Percentiles rank a stretch among this genome's conserved stretches.
Conservation (phyloP, 176 grass and related monocot species). For the Leersia perrieri region DNA sequence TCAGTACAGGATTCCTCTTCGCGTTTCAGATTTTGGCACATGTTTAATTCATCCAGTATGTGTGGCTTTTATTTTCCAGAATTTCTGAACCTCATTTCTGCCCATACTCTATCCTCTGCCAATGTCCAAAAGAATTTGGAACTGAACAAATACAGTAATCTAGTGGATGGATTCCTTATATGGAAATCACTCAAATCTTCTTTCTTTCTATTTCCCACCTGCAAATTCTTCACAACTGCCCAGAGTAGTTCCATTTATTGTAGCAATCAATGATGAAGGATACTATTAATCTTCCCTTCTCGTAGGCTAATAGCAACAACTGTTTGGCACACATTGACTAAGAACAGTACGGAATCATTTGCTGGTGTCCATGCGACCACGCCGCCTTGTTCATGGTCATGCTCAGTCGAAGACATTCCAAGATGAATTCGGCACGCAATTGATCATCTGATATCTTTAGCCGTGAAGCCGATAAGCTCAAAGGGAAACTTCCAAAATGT, state of each 20-base stretch:
- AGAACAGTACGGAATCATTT: background rate
- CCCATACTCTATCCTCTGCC: background rate
- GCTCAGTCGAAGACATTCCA: constrained; percentile 8
- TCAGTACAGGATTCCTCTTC: constrained; percentile 26
- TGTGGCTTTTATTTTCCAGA: background rate
- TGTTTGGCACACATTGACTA: constrained; percentile 6
- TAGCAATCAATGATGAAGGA: background rate
- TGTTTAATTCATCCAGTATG: background rate
- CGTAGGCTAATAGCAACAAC: background rate
- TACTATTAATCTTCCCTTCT: background rate
- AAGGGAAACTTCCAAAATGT: background rate
- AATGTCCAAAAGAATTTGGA: constrained; percentile 3
- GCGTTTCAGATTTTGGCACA: background rate
- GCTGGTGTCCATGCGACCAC: background rate
- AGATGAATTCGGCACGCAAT: constrained; percentile 11
- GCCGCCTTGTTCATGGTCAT: constrained; percentile 10
- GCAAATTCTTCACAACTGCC: background rate
- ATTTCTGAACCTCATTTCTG: constrained; percentile 32
- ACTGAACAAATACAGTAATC: background rate
- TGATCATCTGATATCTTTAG: background rate
- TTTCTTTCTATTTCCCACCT: background rate
- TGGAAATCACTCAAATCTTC: background rate
- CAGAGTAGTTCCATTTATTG: constrained; percentile 10
- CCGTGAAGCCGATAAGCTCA: background rate
- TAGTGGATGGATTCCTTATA: background rate